Base-by-base conservation (phyloP, 108 stramenopile species). In the Fragilaria crotonensis region DNA sequence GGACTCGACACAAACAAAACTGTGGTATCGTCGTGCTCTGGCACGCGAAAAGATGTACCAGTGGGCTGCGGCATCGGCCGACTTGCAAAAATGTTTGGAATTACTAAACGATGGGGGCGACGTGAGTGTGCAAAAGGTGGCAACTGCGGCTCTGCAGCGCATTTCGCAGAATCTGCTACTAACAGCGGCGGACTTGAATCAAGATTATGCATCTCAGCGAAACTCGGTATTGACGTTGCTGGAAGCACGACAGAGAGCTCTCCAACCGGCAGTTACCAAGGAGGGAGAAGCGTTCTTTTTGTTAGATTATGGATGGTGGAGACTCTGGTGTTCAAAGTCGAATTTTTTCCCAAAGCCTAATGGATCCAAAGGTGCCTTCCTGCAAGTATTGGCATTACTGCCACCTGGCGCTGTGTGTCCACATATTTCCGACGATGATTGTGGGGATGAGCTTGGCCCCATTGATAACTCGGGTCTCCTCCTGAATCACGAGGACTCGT, bases 241-340 rank as follows among this genome's bases (percentile, higher is more conserved):
- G 48, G 7, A 30, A 31, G n/a, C 29, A 22, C 25, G 33, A 1
- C 7, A 17, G 14, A 41, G 14, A 4, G 44, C 27, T 22, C 22
- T 44, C 27, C 51, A 36, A 55, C 53, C 44, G 2, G 36, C 7
- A 41, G 58, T 52, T 21, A 50, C 64, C 11, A 48, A 51, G 5
- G 57, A 31, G 23, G 83, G 80, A 4, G 89, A 90, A 58, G 83
- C 83, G 4, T 85, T 79, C 45, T 84, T 75, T 53, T 45, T 90
- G 17, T 25, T 90, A n/a, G 60, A 86, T 57, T 84, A 79, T 77
- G 21, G 73, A 3, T 90, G 89, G 89, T 90, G 85, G 85, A 62
- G 60, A 25, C 22, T 48, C 4, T 90, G 84, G 84, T 90, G 89
- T 60, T 52, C 48, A 22, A 45, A 87, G 46, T 83, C 83, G 18